A percentile compares a stretch with the other conserved stretches of the same genome.
phyloP scores from a whole-genome alignment of 2,329 filamentous ascomycete species.

The Penicillium sp. region DNA sequence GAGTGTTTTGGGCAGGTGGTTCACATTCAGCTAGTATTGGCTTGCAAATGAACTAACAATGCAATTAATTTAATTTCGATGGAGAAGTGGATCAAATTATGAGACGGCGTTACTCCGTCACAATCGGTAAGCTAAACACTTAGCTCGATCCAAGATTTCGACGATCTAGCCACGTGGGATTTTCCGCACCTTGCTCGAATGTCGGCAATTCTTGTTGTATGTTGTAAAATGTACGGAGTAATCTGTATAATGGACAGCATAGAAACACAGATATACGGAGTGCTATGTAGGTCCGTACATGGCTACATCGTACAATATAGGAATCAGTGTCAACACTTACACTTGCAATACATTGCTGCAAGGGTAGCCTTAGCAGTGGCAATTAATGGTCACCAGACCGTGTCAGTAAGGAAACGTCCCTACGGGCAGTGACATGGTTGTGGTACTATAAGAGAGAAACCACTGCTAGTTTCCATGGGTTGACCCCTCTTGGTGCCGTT shows the following conservation, averaged over 20 bases:
- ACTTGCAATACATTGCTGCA: background rate
- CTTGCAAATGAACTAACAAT: background rate
- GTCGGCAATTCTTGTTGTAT: background rate
- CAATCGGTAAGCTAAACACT: background rate
- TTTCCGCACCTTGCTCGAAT: background rate
- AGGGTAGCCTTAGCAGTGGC: background rate
- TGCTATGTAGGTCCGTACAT: too few species aligned
- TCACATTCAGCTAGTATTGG: background rate
- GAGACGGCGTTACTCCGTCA: background rate
- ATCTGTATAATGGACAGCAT: background rate
- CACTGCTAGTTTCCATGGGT: background rate
- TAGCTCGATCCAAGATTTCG: background rate
- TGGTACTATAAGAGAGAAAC: background rate
- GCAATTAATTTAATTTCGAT: background rate
- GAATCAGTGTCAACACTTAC: background rate
- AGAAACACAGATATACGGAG: too few species aligned
- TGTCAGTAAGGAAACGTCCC: too few species aligned
- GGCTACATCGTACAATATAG: too few species aligned
- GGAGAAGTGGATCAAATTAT: constrained; percentile 2
- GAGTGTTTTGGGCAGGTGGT: background rate
- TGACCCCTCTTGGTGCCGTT: background rate
- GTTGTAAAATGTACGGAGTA: background rate
- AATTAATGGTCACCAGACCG: background rate
- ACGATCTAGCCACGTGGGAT: constrained; percentile 7
- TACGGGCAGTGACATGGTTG: background rate